A percentile compares a stretch with the other conserved stretches of the same genome.
Evolutionary conservation across 2,329 filamentous ascomycete species (phyloP).

Genomic region (Trichophyton mentagrophytes): DNA sequence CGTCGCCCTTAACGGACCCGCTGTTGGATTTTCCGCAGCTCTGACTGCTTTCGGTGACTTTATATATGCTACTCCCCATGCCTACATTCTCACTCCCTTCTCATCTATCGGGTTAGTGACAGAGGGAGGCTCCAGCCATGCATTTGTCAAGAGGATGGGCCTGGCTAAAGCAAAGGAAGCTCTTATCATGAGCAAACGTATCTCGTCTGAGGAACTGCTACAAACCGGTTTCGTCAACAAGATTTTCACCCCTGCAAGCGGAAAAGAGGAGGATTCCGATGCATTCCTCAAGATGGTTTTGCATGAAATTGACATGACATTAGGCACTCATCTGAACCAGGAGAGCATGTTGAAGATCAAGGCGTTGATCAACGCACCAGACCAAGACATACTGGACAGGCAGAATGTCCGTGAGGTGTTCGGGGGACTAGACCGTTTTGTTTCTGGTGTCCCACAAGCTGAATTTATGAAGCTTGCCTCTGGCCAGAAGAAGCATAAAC

Average conservation of each 20-base stretch:
- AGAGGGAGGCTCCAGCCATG: conserved; percentile 69
- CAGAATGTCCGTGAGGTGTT: conserved; percentile 79
- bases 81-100: conserved; percentile 86
- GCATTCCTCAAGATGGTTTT: conserved; percentile 62
- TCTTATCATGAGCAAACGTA: conserved; percentile 74
- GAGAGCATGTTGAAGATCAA: conserved; percentile 76
- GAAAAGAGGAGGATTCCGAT: conserved; percentile 47
- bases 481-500: conserved; percentile 88
- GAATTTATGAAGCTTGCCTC: conserved; percentile 76
- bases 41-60: conserved; percentile 78
- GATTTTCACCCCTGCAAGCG: conserved; percentile 50
- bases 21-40: conserved; percentile 75
- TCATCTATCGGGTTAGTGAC: conserved; percentile 77
- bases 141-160: conserved; percentile 68
- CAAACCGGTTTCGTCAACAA: conserved; percentile 73
- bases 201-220: conserved; percentile 60
- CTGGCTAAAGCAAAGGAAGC: conserved; percentile 79
- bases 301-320: conserved; percentile 63
- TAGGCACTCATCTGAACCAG: conserved; percentile 68
- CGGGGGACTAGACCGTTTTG: conserved; percentile 67
- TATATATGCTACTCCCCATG: conserved; percentile 68
- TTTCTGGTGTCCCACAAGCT: conserved; percentile 67
- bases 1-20: conserved; percentile 81
- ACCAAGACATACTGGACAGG: conserved; percentile 57
- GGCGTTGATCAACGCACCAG: conserved; percentile 62